These are phyloP conservation scores for Angophora floribunda DNA, from an alignment of 345 rosid species.

Conservation along the genomic window DNA sequence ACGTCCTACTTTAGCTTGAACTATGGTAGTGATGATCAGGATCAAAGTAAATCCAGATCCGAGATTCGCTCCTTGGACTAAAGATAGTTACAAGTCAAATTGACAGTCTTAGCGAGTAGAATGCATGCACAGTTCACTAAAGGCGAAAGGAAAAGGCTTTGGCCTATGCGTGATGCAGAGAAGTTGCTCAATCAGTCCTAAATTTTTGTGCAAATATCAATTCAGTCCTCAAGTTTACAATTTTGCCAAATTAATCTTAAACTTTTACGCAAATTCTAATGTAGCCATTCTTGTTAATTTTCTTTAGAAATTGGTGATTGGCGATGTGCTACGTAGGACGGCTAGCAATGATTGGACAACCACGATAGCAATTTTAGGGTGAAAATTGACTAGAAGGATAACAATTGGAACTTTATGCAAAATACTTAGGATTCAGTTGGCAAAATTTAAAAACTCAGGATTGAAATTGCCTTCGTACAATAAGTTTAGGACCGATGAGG, in stretches of 20 bases:
- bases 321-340: neutral
- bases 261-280: neutral
- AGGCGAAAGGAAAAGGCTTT: neutral
- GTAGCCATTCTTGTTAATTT: too few species aligned
- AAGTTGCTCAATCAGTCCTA: too few species aligned
- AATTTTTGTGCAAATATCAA: accelerated
- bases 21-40: neutral
- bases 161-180: neutral
- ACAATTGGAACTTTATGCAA: neutral
- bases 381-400: neutral
- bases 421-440: too few species aligned
- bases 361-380: accelerated
- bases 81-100: neutral
- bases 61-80: neutral
- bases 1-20: neutral
- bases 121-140: neutral
- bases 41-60: neutral
- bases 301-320: accelerated
- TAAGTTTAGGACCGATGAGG: neutral
- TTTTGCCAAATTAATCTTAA: neutral
- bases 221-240: neutral
- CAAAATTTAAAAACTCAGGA: neutral
- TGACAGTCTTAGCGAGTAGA: neutral
- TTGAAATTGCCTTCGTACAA: neutral
- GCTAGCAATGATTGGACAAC: neutral